Evolutionary conservation across 2,329 filamentous ascomycete species (phyloP).

Genomic region (Apiospora saccharicola): DNA sequence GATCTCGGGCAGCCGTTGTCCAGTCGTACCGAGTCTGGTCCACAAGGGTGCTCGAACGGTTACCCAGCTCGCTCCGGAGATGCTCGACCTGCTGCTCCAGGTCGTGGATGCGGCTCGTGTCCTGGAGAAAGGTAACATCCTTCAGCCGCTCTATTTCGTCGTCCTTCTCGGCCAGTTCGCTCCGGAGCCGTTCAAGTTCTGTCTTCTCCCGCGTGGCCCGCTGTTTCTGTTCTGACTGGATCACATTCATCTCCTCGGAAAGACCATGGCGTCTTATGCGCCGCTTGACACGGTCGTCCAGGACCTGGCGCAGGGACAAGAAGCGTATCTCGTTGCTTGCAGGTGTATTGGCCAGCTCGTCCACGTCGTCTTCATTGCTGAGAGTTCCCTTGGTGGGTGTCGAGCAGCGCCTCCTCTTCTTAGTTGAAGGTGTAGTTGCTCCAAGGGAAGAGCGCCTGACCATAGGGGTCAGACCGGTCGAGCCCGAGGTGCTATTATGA

Average conservation of each 20-base stretch:
- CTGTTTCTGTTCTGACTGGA: conserved; percentile 55
- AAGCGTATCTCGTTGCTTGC: conserved; percentile 49
- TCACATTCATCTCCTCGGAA: conserved; percentile 64
- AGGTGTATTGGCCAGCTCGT: conserved; percentile 33
- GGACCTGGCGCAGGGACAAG: conserved; percentile 34
- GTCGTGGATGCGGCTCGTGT: conserved; percentile 50
- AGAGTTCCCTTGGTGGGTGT: conserved; percentile 42
- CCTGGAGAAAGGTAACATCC: conserved; percentile 57
- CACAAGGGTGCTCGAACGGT: conserved; percentile 27
- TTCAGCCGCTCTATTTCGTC: conserved; percentile 61
- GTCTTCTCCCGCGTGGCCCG: conserved; percentile 47
- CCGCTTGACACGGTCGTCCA: conserved; percentile 62
- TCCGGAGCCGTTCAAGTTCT: conserved; percentile 58
- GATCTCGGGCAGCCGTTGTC: conserved; percentile 58
- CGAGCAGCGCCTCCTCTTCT: conserved; percentile 54
- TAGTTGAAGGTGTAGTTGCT: conserved; percentile 35
- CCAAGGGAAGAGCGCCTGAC: conserved; percentile 58
- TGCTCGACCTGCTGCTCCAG: conserved; percentile 46
- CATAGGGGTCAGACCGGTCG: conserved; percentile 66
- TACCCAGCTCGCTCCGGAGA: conserved; percentile 42
- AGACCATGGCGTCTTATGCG: conserved; percentile 63
- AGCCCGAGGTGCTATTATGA: conserved; percentile 33
- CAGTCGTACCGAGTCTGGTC: conserved; percentile 51
- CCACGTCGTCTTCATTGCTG: conserved; percentile 30
- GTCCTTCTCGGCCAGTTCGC: conserved; percentile 58